Conservation (phyloP, 176 grass and related monocot genomes). For the Avena eriantha region DNA sequence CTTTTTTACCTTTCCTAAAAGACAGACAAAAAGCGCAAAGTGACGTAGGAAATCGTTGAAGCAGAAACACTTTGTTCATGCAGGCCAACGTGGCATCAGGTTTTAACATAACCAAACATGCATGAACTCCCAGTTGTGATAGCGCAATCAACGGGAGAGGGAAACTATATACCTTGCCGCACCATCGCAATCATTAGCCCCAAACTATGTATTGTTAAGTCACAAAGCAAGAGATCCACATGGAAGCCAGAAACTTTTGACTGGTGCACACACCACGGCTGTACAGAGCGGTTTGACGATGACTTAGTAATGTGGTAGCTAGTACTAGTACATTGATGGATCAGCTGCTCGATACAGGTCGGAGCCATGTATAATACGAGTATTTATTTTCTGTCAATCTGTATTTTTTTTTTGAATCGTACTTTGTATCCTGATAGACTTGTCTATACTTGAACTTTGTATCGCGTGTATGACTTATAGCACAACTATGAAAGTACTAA, state of each 20-base stretch:
- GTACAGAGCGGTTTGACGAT: constrained; percentile 33
- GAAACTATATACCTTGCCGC: not conserved
- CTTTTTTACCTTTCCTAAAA: constrained; percentile 38
- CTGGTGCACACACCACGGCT: constrained; percentile 1
- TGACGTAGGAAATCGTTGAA: not conserved
- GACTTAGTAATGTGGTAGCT: not conserved
- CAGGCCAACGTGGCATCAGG: too few species aligned
- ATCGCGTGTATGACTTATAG: too few species aligned
- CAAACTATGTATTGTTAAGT: not conserved
- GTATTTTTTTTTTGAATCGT: too few species aligned
- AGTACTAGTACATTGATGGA: not conserved
- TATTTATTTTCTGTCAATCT: not conserved
- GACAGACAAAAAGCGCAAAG: constrained; percentile 10
- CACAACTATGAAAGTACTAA: too few species aligned
- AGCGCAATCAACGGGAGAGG: not conserved
- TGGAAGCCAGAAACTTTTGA: constrained; percentile 32
- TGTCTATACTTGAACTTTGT: not conserved
- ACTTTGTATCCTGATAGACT: not conserved
- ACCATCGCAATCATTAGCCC: not conserved
- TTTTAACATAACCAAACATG: not conserved
- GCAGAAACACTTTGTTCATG: not conserved
- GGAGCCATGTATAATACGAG: not conserved
- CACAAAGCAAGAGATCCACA: constrained; percentile 31
- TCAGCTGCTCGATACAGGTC: constrained; percentile 19
- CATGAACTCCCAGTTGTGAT: not conserved